Evolutionary conservation across 2,329 filamentous ascomycete species (phyloP).

Genomic region (Fusarium mangiferae): DNA sequence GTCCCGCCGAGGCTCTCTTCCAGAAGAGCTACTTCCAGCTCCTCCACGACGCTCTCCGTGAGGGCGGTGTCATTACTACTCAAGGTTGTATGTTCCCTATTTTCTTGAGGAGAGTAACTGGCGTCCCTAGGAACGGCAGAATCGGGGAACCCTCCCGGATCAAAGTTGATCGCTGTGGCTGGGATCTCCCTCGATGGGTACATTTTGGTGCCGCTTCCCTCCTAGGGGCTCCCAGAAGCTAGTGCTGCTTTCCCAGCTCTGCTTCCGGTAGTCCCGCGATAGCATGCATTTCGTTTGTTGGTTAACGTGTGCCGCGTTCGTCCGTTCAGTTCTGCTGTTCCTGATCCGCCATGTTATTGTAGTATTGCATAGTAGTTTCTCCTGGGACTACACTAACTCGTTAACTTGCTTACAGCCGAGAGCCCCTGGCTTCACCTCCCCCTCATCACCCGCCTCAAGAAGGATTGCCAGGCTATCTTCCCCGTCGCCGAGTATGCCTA

Average conservation of each 20-base stretch:
- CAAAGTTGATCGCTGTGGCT: constrained; percentile 31
- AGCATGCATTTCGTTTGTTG: constrained; percentile 36
- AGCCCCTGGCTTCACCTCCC: constrained; percentile 99
- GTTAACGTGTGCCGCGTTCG: constrained; percentile 23
- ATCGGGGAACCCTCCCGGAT: constrained; percentile 35
- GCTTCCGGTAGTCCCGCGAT: constrained; percentile 52
- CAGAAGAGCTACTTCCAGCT: constrained; percentile 99
- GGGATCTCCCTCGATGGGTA: constrained; percentile 42
- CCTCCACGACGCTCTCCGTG: constrained; percentile 85
- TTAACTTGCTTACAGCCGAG: constrained; percentile 72
- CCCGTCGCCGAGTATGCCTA: constrained; percentile 98
- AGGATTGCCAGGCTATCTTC: constrained; percentile 97
- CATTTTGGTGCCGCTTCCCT: constrained; percentile 39
- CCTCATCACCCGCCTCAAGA: constrained; percentile 94
- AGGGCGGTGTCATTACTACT: constrained; percentile 98
- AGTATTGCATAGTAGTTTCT: constrained; percentile 16
- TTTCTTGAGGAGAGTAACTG: constrained; percentile 56
- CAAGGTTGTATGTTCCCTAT: constrained; percentile 99
- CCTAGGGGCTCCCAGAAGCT: constrained; percentile 51
- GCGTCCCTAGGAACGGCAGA: constrained; percentile 50
- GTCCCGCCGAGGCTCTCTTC: constrained; percentile 95
- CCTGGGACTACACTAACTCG: constrained; percentile 28
- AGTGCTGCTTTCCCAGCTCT: constrained; percentile 53
- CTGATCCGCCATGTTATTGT: constrained; percentile 31
- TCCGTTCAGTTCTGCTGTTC: constrained; percentile 32